A percentile compares a stretch with the other conserved stretches of the same genome.
phyloP scores from a whole-genome alignment of 768 basidiomycete genomes.

The Lactarius deliciosus region DNA sequence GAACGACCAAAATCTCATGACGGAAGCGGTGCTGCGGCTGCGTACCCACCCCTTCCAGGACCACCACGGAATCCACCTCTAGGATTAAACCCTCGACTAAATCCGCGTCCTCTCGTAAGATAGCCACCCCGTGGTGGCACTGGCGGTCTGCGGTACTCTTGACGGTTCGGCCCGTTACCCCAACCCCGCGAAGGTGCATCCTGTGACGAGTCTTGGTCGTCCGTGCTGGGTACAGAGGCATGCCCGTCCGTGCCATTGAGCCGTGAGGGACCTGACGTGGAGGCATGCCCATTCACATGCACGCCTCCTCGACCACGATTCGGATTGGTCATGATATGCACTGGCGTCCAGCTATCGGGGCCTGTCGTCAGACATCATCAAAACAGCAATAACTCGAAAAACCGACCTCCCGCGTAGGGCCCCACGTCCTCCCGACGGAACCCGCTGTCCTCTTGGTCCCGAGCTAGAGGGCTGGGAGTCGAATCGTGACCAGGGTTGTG shows the following conservation, averaged over 20 bases:
- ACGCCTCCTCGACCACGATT: slow-evolving; percentile 48
- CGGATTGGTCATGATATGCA: slow-evolving; percentile 79
- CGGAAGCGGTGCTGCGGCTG: slow-evolving; percentile 8
- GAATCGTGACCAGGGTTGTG: slow-evolving; percentile 64
- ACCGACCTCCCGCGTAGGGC: slow-evolving; percentile 43
- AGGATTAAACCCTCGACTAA: slow-evolving; percentile 30
- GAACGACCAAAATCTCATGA: slow-evolving; percentile 16
- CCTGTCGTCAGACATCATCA: neutral
- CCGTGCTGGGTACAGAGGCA: slow-evolving; percentile 11
- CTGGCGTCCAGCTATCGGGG: slow-evolving; percentile 36
- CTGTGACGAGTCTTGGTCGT: slow-evolving; percentile 24
- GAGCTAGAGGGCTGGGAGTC: slow-evolving; percentile 66
- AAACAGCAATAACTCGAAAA: neutral
- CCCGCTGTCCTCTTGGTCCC: slow-evolving; percentile 51
- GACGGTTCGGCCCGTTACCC: slow-evolving; percentile 5
- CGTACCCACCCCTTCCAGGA: slow-evolving; percentile 12
- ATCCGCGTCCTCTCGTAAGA: slow-evolving; percentile 36
- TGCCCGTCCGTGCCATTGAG: slow-evolving; percentile 26
- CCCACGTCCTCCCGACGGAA: slow-evolving; percentile 66
- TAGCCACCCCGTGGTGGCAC: slow-evolving; percentile 32
- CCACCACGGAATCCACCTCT: slow-evolving; percentile 34
- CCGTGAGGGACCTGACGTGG: slow-evolving; percentile 29
- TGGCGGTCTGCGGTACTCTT: slow-evolving; percentile 24
- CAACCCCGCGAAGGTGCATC: slow-evolving; percentile 25
- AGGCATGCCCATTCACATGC: slow-evolving; percentile 29